A percentile compares a stretch with the other conserved stretches of the same genome.
phyloP scores from a whole-genome alignment of 1,284 basidiomycete genomes.

The Ceratobasidium sp. region DNA sequence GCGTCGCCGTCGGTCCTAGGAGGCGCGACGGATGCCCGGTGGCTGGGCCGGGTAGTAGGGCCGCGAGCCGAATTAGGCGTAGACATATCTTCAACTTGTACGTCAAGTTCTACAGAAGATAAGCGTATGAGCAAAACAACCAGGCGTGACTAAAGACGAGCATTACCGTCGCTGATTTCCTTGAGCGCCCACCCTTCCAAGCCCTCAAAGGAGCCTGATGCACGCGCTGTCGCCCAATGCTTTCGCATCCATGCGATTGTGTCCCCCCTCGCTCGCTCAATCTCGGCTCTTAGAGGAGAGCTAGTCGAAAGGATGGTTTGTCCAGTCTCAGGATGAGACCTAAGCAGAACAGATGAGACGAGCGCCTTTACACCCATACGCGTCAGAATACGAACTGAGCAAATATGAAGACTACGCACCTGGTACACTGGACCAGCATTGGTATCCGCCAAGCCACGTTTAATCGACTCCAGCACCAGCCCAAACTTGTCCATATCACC shows the following conservation, averaged over 20 bases:
- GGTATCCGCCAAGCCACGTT: constrained; percentile 66
- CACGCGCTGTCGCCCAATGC: constrained; percentile 79
- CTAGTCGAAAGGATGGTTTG: constrained; percentile 71
- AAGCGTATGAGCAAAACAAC: constrained; percentile 5
- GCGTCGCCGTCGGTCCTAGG: constrained; percentile 55
- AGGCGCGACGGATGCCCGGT: constrained; percentile 45
- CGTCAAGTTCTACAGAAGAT: constrained; percentile 74
- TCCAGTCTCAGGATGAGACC: constrained; percentile 68
- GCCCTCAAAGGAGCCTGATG: constrained; percentile 80
- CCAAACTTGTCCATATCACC: constrained; percentile 78
- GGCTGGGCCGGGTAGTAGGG: constrained; percentile 50
- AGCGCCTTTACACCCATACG: constrained; percentile 64
- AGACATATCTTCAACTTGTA: constrained; percentile 69
- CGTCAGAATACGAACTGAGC: background rate
- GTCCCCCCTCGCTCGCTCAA: constrained; percentile 77
- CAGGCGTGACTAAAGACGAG: constrained; percentile 19
- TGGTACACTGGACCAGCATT: constrained; percentile 79
- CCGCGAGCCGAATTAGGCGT: constrained; percentile 12
- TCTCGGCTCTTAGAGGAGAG: constrained; percentile 70
- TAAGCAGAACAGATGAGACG: constrained; percentile 76
- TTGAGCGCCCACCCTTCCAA: constrained; percentile 88
- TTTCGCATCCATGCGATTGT: constrained; percentile 69
- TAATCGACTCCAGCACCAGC: constrained; percentile 72
- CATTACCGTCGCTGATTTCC: constrained; percentile 84
- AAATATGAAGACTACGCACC: constrained; percentile 56